Evolutionary conservation across 1,139 yeast species (phyloP), one percentile per base, ranked within the genome.

Genomic region (Sugiyamaella pinicola): DNA sequence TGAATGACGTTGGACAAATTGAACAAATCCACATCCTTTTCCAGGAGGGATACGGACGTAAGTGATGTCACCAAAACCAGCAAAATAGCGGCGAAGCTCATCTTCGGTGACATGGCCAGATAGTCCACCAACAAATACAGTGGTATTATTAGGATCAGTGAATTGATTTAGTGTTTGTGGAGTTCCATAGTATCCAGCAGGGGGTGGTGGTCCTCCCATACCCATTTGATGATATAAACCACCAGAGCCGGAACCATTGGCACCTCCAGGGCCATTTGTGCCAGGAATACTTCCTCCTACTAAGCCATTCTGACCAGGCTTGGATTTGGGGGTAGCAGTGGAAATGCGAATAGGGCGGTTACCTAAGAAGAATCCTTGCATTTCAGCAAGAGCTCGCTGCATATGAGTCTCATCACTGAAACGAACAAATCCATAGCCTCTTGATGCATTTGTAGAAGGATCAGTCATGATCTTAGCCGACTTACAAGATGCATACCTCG

Each of bases 81-180:
- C 83, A 72, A 90, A 90, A 49, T 85, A 76, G 3, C 87, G 75
- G 59, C 84, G 79, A 48, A 91, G 73, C 37, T 90, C 87, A 49
- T 83, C 85, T 65, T 89, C 97, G 13, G 82, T 76, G 24, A 88
- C 90, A 49, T 84, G 83, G 18, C 84, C 76, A 7, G 93, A 83
- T 46, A 90, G 73, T 0, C 97, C 97, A 22, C 97, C 97, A 19
- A 90, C 93, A 68, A 90, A 90, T n/a, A 90, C 96, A 0, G 97
- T 90, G 10, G 96, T 88, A 68, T 89, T 90, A 65, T 80, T 83
- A 17, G 91, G 90, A 64, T 89, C 96, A 39, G 85, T 76, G 65
- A 74, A 85, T 60, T 81, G 82, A 60, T 72, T 77, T 60, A 79
- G 62, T 18, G 74, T 69, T 61, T 72, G 77, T 15, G 55, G 44